Conservation (phyloP, 176 grass and related monocot genomes). For the Triticum turgidum region DNA sequence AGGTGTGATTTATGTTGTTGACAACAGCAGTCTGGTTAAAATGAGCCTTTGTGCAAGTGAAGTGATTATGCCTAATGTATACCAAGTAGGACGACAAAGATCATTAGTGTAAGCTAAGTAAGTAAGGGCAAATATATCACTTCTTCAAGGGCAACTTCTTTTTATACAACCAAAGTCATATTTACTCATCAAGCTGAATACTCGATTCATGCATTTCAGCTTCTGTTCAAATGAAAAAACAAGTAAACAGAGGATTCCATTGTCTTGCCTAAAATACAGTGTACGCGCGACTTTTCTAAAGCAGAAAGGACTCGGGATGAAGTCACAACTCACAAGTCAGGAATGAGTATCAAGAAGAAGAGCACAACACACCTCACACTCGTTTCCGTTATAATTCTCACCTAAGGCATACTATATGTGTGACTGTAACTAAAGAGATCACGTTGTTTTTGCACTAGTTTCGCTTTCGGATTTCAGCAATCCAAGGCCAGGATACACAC, state of each 20-base stretch:
- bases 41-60: not conserved
- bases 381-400: not conserved
- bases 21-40: not conserved
- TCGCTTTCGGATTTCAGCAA: not conserved
- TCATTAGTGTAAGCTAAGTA: not conserved
- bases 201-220: not conserved
- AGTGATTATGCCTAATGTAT: not conserved
- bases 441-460: not conserved
- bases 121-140: not conserved
- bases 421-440: not conserved
- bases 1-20: not conserved
- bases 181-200: not conserved
- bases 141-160: not conserved
- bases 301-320: not conserved
- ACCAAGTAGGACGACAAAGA: not conserved
- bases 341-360: not conserved
- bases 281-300: not conserved
- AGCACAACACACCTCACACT: not conserved
- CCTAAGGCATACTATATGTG: not conserved
- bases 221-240: not conserved
- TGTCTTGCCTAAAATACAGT: not conserved
- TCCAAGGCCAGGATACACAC: not conserved
- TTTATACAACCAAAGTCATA: not conserved
- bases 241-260: not conserved
- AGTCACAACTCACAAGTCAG: not conserved